Evolutionary conservation across 139 green algal species (phyloP).

Genomic region (Parachlorella kessleri): DNA sequence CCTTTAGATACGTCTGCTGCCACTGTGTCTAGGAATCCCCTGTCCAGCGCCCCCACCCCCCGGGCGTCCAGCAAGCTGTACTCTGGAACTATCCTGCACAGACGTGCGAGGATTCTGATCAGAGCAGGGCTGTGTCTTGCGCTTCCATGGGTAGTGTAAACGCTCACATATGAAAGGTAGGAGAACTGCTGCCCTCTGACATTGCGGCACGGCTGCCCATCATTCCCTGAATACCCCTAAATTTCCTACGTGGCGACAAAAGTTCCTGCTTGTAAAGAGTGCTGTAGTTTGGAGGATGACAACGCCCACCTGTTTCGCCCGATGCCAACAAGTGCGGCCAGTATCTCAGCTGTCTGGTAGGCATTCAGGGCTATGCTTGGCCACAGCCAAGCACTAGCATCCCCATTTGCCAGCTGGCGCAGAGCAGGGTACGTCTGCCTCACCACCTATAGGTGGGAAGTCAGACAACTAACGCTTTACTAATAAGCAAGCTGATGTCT

Average conservation of each 20-base stretch:
- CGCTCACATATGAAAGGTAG: too few species aligned
- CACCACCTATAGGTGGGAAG: constrained; percentile 35
- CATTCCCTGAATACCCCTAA: too few species aligned
- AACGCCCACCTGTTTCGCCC: constrained; percentile 45
- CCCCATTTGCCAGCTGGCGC: constrained; percentile 23
- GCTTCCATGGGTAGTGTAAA: too few species aligned
- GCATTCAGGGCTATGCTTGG: constrained; percentile 45
- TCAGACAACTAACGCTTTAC: too few species aligned
- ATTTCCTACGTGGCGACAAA: too few species aligned
- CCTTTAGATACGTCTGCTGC: neutral
- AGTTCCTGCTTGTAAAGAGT: too few species aligned
- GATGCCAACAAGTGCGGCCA: constrained; percentile 49
- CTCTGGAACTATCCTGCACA: constrained; percentile 72
- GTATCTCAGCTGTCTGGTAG: constrained; percentile 77
- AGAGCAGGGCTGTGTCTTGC: too few species aligned
- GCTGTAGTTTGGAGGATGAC: too few species aligned
- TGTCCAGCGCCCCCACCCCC: constrained; percentile 67
- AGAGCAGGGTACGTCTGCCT: constrained; percentile 30
- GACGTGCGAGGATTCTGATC: too few species aligned
- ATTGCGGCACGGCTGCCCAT: too few species aligned
- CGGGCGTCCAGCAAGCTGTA: constrained; percentile 58
- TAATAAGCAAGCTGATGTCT: too few species aligned
- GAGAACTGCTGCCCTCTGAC: too few species aligned
- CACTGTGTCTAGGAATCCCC: constrained; percentile 18
- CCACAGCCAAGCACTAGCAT: constrained; percentile 48